phyloP scores from a whole-genome alignment of 371 early-diverging fungal species.

The Mucor plumbeus region DNA sequence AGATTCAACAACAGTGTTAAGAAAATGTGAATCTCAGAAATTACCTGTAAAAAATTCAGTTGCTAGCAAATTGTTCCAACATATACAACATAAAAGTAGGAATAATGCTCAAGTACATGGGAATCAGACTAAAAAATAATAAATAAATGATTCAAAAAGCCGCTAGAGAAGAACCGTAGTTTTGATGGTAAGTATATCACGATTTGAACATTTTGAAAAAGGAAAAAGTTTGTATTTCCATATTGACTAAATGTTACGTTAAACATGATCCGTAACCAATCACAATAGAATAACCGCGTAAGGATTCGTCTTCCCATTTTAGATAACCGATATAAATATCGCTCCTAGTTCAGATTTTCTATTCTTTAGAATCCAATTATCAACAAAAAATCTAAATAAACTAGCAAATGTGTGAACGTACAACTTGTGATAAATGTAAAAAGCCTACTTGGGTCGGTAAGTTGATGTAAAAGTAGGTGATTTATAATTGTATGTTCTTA shows the following conservation, averaged over 20 bases:
- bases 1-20: too few species aligned
- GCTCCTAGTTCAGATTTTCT: not conserved
- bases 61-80: too few species aligned
- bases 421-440: conserved; percentile 20
- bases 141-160: too few species aligned
- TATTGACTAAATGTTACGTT: not conserved
- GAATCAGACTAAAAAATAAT: too few species aligned
- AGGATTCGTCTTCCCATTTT: conserved; percentile 4
- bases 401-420: conserved; percentile 19
- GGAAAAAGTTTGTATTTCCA: not conserved
- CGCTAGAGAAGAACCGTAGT: too few species aligned
- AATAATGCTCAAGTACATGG: too few species aligned
- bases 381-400: not conserved
- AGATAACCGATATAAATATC: not conserved
- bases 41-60: too few species aligned
- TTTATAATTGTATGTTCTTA: not conserved
- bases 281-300: conserved; percentile 6
- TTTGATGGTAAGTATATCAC: not conserved
- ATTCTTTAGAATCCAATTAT: not conserved
- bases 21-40: too few species aligned
- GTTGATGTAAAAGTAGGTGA: not conserved
- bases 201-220: not conserved
- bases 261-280: not conserved
- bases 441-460: conserved; percentile 28
- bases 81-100: too few species aligned